Evolutionary conservation across 2,329 filamentous ascomycete species (phyloP), one percentile per base, ranked within the genome.

Genomic region (Colletotrichum ledebouriae): DNA sequence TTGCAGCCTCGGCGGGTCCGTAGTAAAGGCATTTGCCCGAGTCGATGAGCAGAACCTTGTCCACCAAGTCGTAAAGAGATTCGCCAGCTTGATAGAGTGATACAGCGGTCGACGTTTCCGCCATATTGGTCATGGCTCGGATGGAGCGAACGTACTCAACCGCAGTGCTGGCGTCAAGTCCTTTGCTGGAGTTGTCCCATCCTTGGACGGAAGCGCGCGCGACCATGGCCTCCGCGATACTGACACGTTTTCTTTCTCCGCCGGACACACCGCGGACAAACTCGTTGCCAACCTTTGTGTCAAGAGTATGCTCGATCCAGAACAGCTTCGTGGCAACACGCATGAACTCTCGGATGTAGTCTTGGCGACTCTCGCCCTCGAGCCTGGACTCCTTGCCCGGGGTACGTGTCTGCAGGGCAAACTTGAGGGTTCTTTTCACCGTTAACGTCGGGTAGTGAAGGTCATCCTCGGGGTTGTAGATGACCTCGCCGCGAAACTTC

Each of bases 21-120:
- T 89, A 94, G 79, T 89, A 94, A 20, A 94, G 87, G 71, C 91
- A 91, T 65, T 89, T 86, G 3, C 92, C 92, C 58, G 86, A 85
- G 73, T 92, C 89, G 6, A 92, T 84, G 2, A 93, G 80, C 3
- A 91, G 78, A 0, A 90, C 90, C 75, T 92, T 92, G 78, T 92
- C 90, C 71, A 92, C 91, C 1, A 89, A 78, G 63, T 85, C 78
- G 69, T 83, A 85, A 6, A 86, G 69, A 47, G 78, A 79, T 70
- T 86, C 81, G 39, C 85, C 85, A 1, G 89, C 89, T 75, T 92
- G 89, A 66, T 92, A 92, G 2, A 92, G 81, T 2, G 90, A 90
- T 2, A 93, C 90, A 1, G 87, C 82, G 0, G 87, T 88, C 0
- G 89, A 86, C 81, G 59, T 67, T 44, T 87, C 79, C 0, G 86